Evolutionary conservation across 2,329 filamentous ascomycete genomes (phyloP).

Genomic region (Aureobasidium sp.): DNA sequence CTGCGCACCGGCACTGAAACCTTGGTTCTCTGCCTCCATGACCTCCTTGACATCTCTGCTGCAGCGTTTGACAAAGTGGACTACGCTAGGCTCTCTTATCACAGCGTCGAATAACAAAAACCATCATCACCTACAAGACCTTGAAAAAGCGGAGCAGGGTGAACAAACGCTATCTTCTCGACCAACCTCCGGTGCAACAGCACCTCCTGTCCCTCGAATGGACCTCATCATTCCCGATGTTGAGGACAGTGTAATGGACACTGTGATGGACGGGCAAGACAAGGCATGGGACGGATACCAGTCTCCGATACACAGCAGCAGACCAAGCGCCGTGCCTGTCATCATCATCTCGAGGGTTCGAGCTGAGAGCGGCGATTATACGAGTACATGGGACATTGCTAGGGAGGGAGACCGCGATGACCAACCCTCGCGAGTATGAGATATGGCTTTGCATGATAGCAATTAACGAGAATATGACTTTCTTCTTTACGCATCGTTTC

Average conservation of each 20-base stretch:
- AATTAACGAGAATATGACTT: not conserved
- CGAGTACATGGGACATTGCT: not conserved
- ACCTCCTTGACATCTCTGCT: not conserved
- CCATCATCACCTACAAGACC: not conserved
- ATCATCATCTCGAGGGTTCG: not conserved
- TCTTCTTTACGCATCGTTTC: not conserved
- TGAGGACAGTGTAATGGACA: constrained; percentile 6
- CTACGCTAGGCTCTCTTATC: not conserved
- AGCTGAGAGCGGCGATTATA: not conserved
- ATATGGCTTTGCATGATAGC: not conserved
- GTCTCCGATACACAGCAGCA: not conserved
- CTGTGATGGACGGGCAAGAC: not conserved
- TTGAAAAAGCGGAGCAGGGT: not conserved
- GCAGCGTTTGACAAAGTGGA: not conserved
- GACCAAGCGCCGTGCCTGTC: not conserved
- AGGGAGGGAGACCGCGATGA: not conserved
- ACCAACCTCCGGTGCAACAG: not conserved
- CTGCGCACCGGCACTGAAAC: constrained; percentile 10
- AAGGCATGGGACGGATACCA: not conserved
- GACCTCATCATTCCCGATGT: constrained; percentile 7
- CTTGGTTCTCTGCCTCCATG: not conserved
- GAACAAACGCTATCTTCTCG: not conserved
- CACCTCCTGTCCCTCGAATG: not conserved
- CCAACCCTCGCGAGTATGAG: not conserved
- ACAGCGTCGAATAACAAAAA: not conserved